Base-by-base conservation (phyloP, 2,329 filamentous ascomycete genomes). In the Pleoardoris graminearum region DNA sequence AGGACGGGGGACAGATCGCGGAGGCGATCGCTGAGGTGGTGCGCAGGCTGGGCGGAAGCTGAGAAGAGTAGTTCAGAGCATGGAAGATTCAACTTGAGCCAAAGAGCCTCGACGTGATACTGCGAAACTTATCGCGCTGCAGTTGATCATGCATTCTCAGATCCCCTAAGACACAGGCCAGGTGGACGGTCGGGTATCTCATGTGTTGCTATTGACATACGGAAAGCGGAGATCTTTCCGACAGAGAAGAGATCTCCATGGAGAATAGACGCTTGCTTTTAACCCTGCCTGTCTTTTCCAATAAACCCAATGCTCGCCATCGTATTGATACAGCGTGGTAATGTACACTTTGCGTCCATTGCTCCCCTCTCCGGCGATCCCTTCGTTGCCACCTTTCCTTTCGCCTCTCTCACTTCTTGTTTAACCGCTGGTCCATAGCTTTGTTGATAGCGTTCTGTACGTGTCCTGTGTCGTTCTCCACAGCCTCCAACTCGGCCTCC, bases 1-100 rank as follows among this genome's bases (percentile, higher is more conserved):
- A 81, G 65, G 78, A 82, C 52, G 86, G 86, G 14, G 67, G 68
- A 29, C 80, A 85, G 59, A 68, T 88, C 43, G 83, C 81, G 23
- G 72, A 73, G 46, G 60, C 77, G 39, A 59, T 75, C 43, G 62
- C 53, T 30, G 66, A 70, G 39, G 62, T 65, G 8, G 52, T 71
- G 17, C 51, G 52, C 27, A 54, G 62, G 43, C 35, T 68, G 35
- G 38, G 48, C 39, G 39, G 46, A 27, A 44, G 51, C 54, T 38
- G 17, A 39, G n/a, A n/a, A n/a, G n/a, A n/a, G n/a, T n/a, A n/a
- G n/a, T n/a, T n/a, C n/a, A n/a, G n/a, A n/a, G n/a, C n/a, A n/a
- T n/a, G n/a, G n/a, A n/a, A n/a, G n/a, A n/a, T n/a, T n/a, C n/a
- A n/a, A n/a, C n/a, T n/a, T n/a, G n/a, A n/a, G n/a, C n/a, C n/a